Evolutionary conservation across 306 rosid species (phyloP), one percentile per base, ranked within the genome.

Genomic region (Cicer judaicum): DNA sequence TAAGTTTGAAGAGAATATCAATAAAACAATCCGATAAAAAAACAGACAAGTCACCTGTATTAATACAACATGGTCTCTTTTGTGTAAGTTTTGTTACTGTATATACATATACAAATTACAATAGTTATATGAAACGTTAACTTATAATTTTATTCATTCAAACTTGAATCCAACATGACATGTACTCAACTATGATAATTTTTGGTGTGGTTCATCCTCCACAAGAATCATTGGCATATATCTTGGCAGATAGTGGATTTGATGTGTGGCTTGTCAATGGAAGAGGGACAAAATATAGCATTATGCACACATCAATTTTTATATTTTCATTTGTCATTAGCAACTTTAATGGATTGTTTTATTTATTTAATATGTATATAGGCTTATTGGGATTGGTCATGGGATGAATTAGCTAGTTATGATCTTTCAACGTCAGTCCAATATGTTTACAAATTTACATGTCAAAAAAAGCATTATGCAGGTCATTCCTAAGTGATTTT

Each of bases 331-430:
- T 8, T 14, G 14, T 14, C 5, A 2, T 50, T 50, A 14, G 21
- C 0, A 55, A 19, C 1, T 10, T 57, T 29, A 29, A 18, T 10
- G 11, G 38, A 67, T 50, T 16, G 56, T 8, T 52, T 70, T 7
- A 12, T 29, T 59, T 29, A n/a, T 60, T 72, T n/a, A 38, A 39
- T 24, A 16, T 49, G 48, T 70, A 7, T 82, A 93, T n/a, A n/a
- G 98, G 83, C 75, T 38, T 93, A 84, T 47, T 93, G 93, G 98
- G 68, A 93, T n/a, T 93, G 98, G 96, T 83, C 98, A 60, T 93
- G 93, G 95, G 96, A 90, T 86, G 96, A 90, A 75, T 78, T 92
- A 39, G 86, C 78, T 12, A 83, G 90, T 43, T 83, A 87, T 79
- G 96, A 92, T 72, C 87, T 92, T 55, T 84, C 91, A 6, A 89